These are phyloP conservation scores for Naegleria fowleri DNA, from an alignment of 208 protist species.

Conservation along the genomic window DNA sequence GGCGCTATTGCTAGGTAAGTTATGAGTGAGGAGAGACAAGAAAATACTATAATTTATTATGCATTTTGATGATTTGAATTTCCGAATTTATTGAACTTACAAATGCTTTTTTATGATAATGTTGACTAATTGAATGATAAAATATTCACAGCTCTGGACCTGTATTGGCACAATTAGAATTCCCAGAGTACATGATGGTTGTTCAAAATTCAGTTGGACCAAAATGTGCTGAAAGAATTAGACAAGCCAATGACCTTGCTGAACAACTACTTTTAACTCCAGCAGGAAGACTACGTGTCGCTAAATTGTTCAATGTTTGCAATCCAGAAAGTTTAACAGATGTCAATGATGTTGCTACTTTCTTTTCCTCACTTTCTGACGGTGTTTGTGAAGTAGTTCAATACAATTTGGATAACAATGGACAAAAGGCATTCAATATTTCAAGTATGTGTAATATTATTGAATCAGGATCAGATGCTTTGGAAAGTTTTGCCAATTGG, in stretches of 20 bases:
- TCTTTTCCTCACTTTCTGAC: background rate
- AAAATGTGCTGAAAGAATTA: background rate
- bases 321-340: background rate
- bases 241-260: background rate
- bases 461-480: background rate
- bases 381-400: conserved; percentile 14
- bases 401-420: conserved; percentile 27
- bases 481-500: background rate
- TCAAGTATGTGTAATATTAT: background rate
- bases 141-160: background rate
- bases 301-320: background rate
- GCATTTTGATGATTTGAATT: too few species aligned
- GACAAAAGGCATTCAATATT: background rate
- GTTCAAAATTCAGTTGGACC: background rate
- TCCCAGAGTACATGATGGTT: conserved; percentile 1
- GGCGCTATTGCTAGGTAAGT: background rate
- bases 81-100: too few species aligned
- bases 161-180: background rate
- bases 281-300: background rate
- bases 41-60: too few species aligned
- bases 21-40: too few species aligned
- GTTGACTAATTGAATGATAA: too few species aligned
- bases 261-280: background rate
- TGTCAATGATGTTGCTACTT: background rate
- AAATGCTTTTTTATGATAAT: too few species aligned